phyloP scores from a whole-genome alignment of 257 asterid genomes.

The Solanum paucissectum region DNA sequence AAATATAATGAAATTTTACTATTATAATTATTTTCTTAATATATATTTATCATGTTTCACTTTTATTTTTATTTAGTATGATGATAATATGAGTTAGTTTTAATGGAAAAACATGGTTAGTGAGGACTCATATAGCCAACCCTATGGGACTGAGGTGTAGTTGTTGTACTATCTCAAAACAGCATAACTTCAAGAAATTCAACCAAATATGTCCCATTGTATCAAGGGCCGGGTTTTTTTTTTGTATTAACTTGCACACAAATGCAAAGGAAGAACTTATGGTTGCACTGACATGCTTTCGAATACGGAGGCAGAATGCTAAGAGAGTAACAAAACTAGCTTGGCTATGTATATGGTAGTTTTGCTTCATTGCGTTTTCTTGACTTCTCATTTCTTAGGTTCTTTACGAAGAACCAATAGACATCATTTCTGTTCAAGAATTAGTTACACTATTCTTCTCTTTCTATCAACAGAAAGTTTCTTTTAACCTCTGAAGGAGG shows the following conservation, averaged over 20 bases:
- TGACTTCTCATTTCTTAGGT: background rate
- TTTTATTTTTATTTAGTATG: background rate
- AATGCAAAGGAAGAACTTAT: background rate
- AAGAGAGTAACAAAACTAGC: background rate
- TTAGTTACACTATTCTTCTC: background rate
- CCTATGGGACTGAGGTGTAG: background rate
- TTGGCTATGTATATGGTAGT: background rate
- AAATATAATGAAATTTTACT: background rate
- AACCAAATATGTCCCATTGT: background rate
- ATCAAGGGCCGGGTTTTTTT: background rate
- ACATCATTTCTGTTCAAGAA: background rate
- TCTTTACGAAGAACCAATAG: background rate
- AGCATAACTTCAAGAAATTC: background rate
- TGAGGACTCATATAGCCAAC: background rate
- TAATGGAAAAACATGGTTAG: background rate
- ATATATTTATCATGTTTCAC: background rate
- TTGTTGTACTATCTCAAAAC: background rate
- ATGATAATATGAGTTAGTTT: background rate
- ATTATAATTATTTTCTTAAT: background rate
- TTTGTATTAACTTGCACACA: background rate
- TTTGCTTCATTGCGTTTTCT: background rate
- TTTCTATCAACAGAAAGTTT: background rate
- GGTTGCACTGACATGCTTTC: background rate
- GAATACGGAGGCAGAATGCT: background rate
- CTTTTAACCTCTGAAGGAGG: background rate